Conservation (phyloP, 2,329 filamentous ascomycete genomes). For the Endoconidiophora laricicola region DNA sequence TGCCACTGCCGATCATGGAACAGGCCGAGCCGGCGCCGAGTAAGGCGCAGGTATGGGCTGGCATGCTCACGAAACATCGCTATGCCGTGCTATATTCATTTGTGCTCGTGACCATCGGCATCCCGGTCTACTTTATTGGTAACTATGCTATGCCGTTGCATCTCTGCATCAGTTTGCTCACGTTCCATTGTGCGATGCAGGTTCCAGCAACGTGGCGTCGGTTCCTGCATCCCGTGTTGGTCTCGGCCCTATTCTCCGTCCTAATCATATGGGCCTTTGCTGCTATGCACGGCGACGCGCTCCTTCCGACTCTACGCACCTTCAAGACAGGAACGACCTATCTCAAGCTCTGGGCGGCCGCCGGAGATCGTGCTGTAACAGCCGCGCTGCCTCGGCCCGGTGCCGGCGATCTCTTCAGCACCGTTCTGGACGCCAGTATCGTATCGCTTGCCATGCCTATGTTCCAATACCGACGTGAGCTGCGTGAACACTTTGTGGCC, state of each 20-base stretch:
- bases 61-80: conserved; percentile 27
- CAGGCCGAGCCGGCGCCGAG: conserved; percentile 28
- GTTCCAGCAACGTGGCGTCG: conserved; percentile 32
- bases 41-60: conserved; percentile 33
- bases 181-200: conserved; percentile 33
- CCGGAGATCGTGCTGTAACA: conserved; percentile 3
- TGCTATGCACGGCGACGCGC: conserved; percentile 24
- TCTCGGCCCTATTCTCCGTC: conserved; percentile 36
- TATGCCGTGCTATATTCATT: conserved; percentile 28
- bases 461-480: conserved; percentile 41
- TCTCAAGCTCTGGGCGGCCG: conserved; percentile 28
- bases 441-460: conserved; percentile 43
- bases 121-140: conserved; percentile 36
- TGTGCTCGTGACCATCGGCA: conserved; percentile 32
- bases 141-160: conserved; percentile 36
- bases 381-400: conserved; percentile 24
- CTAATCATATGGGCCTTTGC: conserved; percentile 37
- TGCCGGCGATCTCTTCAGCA: conserved; percentile 39
- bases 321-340: conserved; percentile 40
- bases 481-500: conserved; percentile 33
- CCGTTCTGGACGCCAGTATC: conserved; percentile 39
- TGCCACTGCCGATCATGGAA: conserved; percentile 16
- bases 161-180: conserved; percentile 30
- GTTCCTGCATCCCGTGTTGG: conserved; percentile 41
- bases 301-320: conserved; percentile 25